A percentile compares a stretch with the other conserved stretches of the same genome.
Evolutionary conservation across 805 yeast genomes (phyloP).

Genomic region (Metschnikowia noctiluminum): DNA sequence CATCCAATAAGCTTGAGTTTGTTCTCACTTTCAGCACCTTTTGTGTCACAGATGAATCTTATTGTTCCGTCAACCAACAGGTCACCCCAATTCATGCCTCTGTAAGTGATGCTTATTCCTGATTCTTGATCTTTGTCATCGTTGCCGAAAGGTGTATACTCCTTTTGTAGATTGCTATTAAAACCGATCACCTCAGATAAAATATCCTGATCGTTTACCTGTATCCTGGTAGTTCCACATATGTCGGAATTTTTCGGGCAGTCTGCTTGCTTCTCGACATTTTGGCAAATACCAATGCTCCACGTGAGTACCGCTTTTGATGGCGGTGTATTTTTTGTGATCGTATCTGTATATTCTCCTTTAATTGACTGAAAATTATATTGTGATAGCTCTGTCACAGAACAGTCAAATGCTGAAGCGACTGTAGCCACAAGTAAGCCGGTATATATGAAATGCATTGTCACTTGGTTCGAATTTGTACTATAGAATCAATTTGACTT

Average conservation of each 20-base stretch:
- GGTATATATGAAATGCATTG: constrained; percentile 39
- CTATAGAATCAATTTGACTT: no score
- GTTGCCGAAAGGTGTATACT: constrained; percentile 24
- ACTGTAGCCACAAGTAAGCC: constrained; percentile 7
- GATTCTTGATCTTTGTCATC: constrained; percentile 26
- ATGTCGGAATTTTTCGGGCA: constrained; percentile 74
- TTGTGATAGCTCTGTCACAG: constrained; percentile 30
- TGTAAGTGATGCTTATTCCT: constrained; percentile 39
- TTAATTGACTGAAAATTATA: constrained; percentile 46
- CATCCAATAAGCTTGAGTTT: constrained; percentile 32
- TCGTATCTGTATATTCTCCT: constrained; percentile 45
- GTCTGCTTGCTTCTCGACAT: constrained; percentile 31
- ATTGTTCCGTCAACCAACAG: constrained; percentile 45
- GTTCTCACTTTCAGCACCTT: constrained; percentile 20
- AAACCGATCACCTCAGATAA: constrained; percentile 63
- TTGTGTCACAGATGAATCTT: constrained; percentile 44
- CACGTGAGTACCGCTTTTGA: constrained; percentile 59
- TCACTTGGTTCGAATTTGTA: constrained; percentile 3
- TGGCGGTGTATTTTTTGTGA: constrained; percentile 70
- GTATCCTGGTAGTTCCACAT: constrained; percentile 68
- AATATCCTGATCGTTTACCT: constrained; percentile 45
- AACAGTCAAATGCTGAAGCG: constrained; percentile 31
- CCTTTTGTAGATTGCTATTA: constrained; percentile 39
- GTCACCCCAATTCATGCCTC: constrained; percentile 72
- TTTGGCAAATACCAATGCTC: constrained; percentile 69